Conservation (phyloP, 2,329 filamentous ascomycete species). For the Aspergillus chevalieri region DNA sequence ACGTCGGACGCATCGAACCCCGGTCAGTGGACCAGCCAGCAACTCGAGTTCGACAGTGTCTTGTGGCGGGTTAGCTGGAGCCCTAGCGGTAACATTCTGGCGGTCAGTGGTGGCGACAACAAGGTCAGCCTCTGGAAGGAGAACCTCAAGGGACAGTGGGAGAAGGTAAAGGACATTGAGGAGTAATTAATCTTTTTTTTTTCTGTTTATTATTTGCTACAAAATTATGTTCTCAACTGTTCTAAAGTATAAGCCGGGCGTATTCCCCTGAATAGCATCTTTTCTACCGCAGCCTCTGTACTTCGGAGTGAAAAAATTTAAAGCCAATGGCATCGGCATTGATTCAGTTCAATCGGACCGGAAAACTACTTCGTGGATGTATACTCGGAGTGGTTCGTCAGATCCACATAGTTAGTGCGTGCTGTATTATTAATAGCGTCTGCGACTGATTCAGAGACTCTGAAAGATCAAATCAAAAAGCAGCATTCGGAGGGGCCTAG, state of each 20-base stretch:
- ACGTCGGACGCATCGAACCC: conserved; percentile 64
- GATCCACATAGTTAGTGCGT: too few relatives aligned
- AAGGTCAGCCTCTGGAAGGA: conserved; percentile 98
- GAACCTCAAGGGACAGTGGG: conserved; percentile 93
- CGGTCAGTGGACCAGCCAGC: conserved; percentile 76
- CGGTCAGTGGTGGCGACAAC: conserved; percentile 90
- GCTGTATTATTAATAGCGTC: too few relatives aligned
- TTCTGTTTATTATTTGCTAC: conserved; percentile 5
- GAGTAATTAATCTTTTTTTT: conserved; percentile 48
- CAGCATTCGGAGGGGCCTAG: too few relatives aligned
- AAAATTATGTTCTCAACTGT: conserved; percentile 2
- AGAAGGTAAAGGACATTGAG: conserved; percentile 93
- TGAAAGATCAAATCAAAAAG: too few relatives aligned
- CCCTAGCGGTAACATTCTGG: conserved; percentile 90
- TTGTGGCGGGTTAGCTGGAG: conserved; percentile 98
- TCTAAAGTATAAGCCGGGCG: background rate
- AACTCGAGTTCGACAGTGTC: conserved; percentile 78
- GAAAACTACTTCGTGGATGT: background rate
- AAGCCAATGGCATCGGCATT: too few relatives aligned
- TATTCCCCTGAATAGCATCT: conserved; percentile 10
- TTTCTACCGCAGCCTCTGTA: background rate
- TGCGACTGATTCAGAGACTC: too few relatives aligned
- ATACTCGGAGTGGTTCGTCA: background rate
- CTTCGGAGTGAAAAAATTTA: too few relatives aligned
- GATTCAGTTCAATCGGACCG: background rate